Evolutionary conservation across 768 basidiomycete genomes (phyloP), one percentile per base, ranked within the genome.

Genomic region (Kwoniella heveanensis): DNA sequence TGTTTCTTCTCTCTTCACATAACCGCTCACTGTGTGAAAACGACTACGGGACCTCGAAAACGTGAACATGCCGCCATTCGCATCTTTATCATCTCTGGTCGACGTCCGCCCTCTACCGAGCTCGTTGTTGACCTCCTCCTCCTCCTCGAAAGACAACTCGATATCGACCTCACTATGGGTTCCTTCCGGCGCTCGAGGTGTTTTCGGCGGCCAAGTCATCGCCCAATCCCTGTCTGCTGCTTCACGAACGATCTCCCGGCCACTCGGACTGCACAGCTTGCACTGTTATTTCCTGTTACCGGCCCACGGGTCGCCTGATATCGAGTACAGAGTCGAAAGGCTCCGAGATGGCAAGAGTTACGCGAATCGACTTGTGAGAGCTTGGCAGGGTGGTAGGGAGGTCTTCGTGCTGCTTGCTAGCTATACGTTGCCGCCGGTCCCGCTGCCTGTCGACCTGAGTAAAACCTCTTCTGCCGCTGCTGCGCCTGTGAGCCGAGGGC

Each of bases 191-290:
- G 75, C 75, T 21, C 64, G 78, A 32, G 79, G 79, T 1, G 77
- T 77, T 1, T 80, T 79, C 52, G 80, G 80, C 26, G 80, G 80
- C 7, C 80, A 81, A 68, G 79, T 81, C 54, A 74, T 81, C 44
- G 79, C 68, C 0, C 76, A 78, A 54, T 74, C 77, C 6, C 68
- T 81, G 22, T 49, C 64, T 10, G 77, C 80, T 25, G 71, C 77
- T 19, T 55, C 65, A 15, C 26, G 59, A 29, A 79, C 78, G 5
- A 49, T 79, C 12, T 44, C 57, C 10, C 12, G 57, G 8, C 55
- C 53, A 13, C 55, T 74, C 12, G 72, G 73, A 1, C 66, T 78
- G 7, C 74, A 79, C 60, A 71, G 69, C 57, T 68, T 72, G 39
- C 78, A 79, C 59, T 77, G 76, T 37, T 78, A 77, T 55, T 79